phyloP scores from a whole-genome alignment of 2,329 filamentous ascomycete species.

The Biscogniauxia marginata region DNA sequence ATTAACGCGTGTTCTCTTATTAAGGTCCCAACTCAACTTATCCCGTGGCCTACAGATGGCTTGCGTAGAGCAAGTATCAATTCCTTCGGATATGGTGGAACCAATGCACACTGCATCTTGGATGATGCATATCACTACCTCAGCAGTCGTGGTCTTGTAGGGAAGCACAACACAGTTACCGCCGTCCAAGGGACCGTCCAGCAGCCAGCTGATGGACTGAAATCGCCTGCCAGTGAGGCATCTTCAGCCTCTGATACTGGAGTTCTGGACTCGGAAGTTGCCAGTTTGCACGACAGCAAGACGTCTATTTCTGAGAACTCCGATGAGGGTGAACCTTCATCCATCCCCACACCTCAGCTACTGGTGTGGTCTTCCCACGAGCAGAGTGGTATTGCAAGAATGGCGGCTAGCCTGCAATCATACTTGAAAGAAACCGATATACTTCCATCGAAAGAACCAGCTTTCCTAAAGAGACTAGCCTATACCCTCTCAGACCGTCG shows the following conservation, averaged over 20 bases:
- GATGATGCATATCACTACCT: slow-evolving; percentile 33
- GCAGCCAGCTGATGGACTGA: slow-evolving; percentile 1
- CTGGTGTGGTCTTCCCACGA: slow-evolving; percentile 30
- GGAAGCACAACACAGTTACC: slow-evolving; percentile 23
- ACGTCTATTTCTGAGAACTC: slow-evolving; percentile 24
- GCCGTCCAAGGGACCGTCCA: slow-evolving; percentile 11
- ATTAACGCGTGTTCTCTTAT: slow-evolving; percentile 4
- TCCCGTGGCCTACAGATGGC: slow-evolving; percentile 27
- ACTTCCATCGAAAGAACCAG: slow-evolving; percentile 18
- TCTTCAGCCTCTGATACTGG: slow-evolving; percentile 20
- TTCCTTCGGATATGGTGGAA: slow-evolving; percentile 38
- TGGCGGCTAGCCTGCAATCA: slow-evolving; percentile 21
- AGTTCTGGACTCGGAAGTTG: slow-evolving; percentile 18
- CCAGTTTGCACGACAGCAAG: slow-evolving; percentile 15
- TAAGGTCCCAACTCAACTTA: slow-evolving; percentile 23
- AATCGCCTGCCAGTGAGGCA: slow-evolving; percentile 13
- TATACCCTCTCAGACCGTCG: slow-evolving; percentile 26
- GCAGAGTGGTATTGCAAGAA: slow-evolving; percentile 26
- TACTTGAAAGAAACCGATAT: slow-evolving; percentile 22
- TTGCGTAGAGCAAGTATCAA: slow-evolving; percentile 34
- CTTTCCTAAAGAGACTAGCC: slow-evolving; percentile 22
- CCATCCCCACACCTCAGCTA: slow-evolving; percentile 26
- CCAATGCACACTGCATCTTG: slow-evolving; percentile 36
- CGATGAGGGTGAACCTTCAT: slow-evolving; percentile 21
- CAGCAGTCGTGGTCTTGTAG: slow-evolving; percentile 21